These are phyloP conservation scores for Extremus antarcticus DNA, from an alignment of 495 filamentous ascomycete species.

Conservation along the genomic window DNA sequence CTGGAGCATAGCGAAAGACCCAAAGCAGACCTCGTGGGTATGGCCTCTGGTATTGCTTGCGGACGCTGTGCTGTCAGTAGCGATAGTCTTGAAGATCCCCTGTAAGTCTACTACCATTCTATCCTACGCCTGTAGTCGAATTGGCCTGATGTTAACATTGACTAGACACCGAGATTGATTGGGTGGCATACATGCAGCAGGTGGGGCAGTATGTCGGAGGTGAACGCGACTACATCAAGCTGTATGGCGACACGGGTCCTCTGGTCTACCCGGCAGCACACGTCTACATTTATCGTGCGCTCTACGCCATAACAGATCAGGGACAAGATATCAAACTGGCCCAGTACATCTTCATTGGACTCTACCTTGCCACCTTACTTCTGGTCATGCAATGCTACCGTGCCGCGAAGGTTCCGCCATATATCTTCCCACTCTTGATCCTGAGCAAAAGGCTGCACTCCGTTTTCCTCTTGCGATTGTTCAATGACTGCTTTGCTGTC, in stretches of 20 bases:
- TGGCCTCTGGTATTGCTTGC: constrained; percentile 56
- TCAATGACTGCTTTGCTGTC: constrained; percentile 87
- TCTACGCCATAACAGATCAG: constrained; percentile 66
- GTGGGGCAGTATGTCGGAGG: constrained; percentile 65
- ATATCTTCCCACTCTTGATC: constrained; percentile 75
- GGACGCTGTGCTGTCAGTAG: constrained; percentile 60
- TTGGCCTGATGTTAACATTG: constrained; percentile 1
- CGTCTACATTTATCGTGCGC: constrained; percentile 75
- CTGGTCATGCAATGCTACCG: constrained; percentile 77
- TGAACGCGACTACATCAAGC: constrained; percentile 76
- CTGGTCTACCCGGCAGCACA: constrained; percentile 90
- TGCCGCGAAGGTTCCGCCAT: constrained; percentile 67
- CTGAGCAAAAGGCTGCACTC: constrained; percentile 89
- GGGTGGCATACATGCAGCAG: constrained; percentile 94
- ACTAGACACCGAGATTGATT: constrained; percentile 96
- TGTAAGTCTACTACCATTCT: constrained; percentile 47
- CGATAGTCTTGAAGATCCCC: constrained; percentile 75
- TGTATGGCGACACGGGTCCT: constrained; percentile 82
- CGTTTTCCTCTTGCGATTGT: constrained; percentile 81
- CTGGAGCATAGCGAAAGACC: constrained; percentile 36
- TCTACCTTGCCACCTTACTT: constrained; percentile 66
- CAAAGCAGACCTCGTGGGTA: constrained; percentile 51
- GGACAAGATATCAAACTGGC: constrained; percentile 68
- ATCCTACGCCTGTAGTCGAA: not conserved
- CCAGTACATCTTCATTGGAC: constrained; percentile 63